Evolutionary conservation across 2,329 filamentous ascomycete genomes (phyloP).

Genomic region (Fonsecaea multimorphosa): DNA sequence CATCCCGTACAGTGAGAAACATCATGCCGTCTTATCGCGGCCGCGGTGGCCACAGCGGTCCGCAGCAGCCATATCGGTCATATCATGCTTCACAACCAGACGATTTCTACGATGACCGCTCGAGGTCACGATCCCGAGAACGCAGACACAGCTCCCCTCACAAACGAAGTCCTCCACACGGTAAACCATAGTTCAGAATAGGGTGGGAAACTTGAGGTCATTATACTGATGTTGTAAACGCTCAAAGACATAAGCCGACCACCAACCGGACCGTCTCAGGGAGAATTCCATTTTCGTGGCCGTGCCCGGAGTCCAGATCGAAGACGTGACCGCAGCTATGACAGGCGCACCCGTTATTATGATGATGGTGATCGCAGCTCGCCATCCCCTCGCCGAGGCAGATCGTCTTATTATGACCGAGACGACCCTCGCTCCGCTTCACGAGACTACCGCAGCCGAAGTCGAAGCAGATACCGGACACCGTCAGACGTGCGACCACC

Average conservation of each 20-base stretch:
- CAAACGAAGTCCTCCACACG: conserved; percentile 55
- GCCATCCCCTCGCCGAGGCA: conserved; percentile 46
- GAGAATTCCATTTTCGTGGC: conserved; percentile 44
- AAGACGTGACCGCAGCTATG: conserved; percentile 42
- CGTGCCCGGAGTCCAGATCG: conserved; percentile 45
- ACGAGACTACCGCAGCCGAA: conserved; percentile 44
- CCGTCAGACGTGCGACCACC: conserved; percentile 48
- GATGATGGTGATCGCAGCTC: conserved; percentile 42
- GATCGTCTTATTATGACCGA: conserved; percentile 54
- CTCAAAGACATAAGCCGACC: conserved; percentile 48
- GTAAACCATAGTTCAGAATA: conserved; percentile 45
- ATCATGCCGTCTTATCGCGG: conserved; percentile 37
- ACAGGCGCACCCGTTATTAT: conserved; percentile 33
- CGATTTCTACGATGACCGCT: conserved; percentile 55
- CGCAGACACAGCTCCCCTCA: conserved; percentile 47
- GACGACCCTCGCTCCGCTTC: conserved; percentile 53
- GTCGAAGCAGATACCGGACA: conserved; percentile 41
- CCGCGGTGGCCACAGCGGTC: conserved; percentile 26
- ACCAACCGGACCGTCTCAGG: conserved; percentile 46
- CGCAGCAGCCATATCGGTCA: conserved; percentile 31
- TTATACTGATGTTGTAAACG: conserved; percentile 48
- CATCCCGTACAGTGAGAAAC: neutral
- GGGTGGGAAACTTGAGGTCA: conserved; percentile 38
- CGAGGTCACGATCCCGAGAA: conserved; percentile 49
- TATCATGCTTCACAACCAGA: conserved; percentile 45